Evolutionary conservation across 441 rosid genomes (phyloP).

Genomic region (Macaranga tanarius): DNA sequence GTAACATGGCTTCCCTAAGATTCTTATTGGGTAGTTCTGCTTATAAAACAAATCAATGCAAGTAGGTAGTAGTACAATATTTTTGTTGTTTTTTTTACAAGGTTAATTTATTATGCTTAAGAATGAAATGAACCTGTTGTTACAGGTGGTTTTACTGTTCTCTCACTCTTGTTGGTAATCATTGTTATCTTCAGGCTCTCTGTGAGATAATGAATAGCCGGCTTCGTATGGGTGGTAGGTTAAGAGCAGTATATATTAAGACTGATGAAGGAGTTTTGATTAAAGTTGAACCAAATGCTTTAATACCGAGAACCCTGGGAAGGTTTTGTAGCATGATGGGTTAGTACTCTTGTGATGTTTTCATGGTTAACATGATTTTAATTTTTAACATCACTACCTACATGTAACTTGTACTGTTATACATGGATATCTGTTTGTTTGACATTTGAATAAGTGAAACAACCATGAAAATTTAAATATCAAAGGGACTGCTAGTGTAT

Average conservation of each 20-base stretch:
- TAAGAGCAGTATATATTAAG: constrained; percentile 54
- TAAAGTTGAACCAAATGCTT: constrained; percentile 68
- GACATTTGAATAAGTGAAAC: too few species aligned
- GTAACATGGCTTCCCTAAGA: too few species aligned
- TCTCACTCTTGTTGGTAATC: not conserved
- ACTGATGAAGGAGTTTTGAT: constrained; percentile 67
- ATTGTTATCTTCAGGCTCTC: constrained; percentile 48
- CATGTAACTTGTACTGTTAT: not conserved
- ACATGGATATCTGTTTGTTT: not conserved
- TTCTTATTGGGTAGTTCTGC: too few species aligned
- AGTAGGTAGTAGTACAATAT: too few species aligned
- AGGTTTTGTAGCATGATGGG: constrained; percentile 63
- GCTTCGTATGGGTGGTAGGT: constrained; percentile 63
- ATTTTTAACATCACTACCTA: not conserved
- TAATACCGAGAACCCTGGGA: constrained; percentile 63
- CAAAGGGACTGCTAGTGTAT: too few species aligned
- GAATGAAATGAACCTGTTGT: too few species aligned
- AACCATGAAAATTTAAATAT: too few species aligned
- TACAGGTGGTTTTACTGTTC: not conserved
- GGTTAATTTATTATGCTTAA: too few species aligned
- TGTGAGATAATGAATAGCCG: constrained; percentile 65
- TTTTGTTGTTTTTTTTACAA: too few species aligned
- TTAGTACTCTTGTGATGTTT: constrained; percentile 25
- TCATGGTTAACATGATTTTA: not conserved
- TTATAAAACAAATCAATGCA: too few species aligned